A percentile compares a stretch with the other conserved stretches of the same genome.
These are phyloP conservation scores for Teratosphaeriaceae sp. DNA, from an alignment of 2,329 filamentous ascomycete species.

Conservation along the genomic window DNA sequence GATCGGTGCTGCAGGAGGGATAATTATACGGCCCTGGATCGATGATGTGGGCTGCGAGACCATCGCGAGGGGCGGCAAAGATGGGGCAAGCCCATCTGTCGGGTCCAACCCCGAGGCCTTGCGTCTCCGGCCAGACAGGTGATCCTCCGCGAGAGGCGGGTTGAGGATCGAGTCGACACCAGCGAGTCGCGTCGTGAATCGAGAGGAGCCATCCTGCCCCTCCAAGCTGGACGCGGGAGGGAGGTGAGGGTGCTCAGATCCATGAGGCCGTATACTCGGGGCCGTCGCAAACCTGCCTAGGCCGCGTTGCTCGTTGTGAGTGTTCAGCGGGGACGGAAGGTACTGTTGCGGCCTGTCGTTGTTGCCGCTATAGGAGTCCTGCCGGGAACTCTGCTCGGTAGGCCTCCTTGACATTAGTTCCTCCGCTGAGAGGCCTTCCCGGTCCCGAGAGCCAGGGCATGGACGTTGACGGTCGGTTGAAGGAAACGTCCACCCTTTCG, in stretches of 20 bases:
- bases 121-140: slow-evolving; percentile 30
- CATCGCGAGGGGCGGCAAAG: slow-evolving; percentile 25
- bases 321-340: background rate
- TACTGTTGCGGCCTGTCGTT: slow-evolving; percentile 8
- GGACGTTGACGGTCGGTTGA: slow-evolving; percentile 19
- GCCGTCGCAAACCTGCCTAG: slow-evolving; percentile 5
- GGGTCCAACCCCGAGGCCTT: slow-evolving; percentile 41
- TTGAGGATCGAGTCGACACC: slow-evolving; percentile 43
- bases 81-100: slow-evolving; percentile 30
- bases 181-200: slow-evolving; percentile 27
- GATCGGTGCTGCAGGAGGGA: slow-evolving; percentile 17
- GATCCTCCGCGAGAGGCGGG: slow-evolving; percentile 31
- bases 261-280: no score
- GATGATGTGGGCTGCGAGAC: slow-evolving; percentile 5
- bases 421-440: slow-evolving; percentile 22
- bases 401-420: slow-evolving; percentile 30
- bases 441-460: slow-evolving; percentile 25
- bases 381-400: slow-evolving; percentile 18
- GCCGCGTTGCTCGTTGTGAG: background rate
- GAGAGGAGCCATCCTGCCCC: slow-evolving; percentile 15
- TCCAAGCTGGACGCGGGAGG: slow-evolving; percentile 13
- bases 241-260: slow-evolving; percentile 27
- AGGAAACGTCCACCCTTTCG: slow-evolving; percentile 10
- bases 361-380: slow-evolving; percentile 15
- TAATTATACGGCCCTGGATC: slow-evolving; percentile 5